A percentile compares a stretch with the other conserved stretches of the same genome.
These are phyloP conservation scores for Penicillium dipodomyicola DNA, from an alignment of 495 filamentous ascomycete genomes.

Conservation along the genomic window DNA sequence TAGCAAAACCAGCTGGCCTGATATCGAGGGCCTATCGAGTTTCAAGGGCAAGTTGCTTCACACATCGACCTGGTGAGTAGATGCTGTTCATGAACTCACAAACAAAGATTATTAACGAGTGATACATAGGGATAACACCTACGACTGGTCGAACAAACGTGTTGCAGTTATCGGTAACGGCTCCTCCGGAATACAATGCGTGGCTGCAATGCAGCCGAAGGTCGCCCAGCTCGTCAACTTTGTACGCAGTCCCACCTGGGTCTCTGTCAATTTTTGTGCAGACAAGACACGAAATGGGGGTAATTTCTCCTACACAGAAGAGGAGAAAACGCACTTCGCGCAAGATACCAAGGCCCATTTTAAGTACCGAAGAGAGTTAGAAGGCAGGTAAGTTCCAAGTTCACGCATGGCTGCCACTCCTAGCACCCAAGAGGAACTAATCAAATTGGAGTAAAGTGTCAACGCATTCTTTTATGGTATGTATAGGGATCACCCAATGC, in stretches of 20 bases:
- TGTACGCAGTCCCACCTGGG: slow-evolving; percentile 26
- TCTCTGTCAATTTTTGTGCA: slow-evolving; percentile 7
- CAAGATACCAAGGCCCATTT: slow-evolving; percentile 14
- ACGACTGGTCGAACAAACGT: slow-evolving; percentile 43
- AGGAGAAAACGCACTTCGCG: slow-evolving; percentile 27
- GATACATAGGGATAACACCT: slow-evolving; percentile 28
- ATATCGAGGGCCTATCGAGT: slow-evolving; percentile 45
- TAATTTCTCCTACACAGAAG: slow-evolving; percentile 40
- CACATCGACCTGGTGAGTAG: slow-evolving; percentile 39
- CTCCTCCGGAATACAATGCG: slow-evolving; percentile 49
- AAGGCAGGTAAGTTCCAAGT: slow-evolving; percentile 9
- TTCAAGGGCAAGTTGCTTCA: slow-evolving; percentile 52
- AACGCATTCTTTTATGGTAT: slow-evolving; percentile 3
- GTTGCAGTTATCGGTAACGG: slow-evolving; percentile 53
- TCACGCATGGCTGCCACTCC: neutral
- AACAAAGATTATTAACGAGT: too few species aligned
- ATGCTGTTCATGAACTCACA: neutral
- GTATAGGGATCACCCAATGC: neutral
- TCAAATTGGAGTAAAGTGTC: slow-evolving; percentile 1
- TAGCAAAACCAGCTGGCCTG: slow-evolving; percentile 43
- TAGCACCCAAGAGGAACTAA: neutral
- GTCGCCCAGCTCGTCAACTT: slow-evolving; percentile 33
- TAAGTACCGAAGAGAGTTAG: slow-evolving; percentile 16
- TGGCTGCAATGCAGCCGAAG: slow-evolving; percentile 51
- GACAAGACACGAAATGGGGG: slow-evolving; percentile 21